Evolutionary conservation across 345 rosid genomes (phyloP), one percentile per base, ranked within the genome.

Genomic region (Linum usitatissimum): DNA sequence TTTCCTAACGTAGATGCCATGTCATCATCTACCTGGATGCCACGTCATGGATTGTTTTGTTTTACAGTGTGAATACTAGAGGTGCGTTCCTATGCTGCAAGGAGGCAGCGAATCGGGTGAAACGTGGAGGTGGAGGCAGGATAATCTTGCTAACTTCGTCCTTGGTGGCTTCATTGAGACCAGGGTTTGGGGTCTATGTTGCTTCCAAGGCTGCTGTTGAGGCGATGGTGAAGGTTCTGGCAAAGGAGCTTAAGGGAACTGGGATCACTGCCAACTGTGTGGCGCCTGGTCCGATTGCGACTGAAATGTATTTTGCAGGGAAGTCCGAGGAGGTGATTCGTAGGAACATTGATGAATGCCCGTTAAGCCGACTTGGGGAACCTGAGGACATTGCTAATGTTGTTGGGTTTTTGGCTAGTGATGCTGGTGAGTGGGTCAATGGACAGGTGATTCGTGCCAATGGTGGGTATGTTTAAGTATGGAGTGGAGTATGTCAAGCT

Each of bases 131-230:
- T 6, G 75, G 82, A 2, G 77, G 82, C 12, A 23, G 73, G 13
- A 78, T 75, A 51, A 62, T 78, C 45, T 0, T 67, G 28, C n/a
- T 75, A 20, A 51, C 79, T 3, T 49, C 79, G 4, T 78, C 82
- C 2, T 14, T 69, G 20, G 71, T 19, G 5, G 71, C 55, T 15
- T 54, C 56, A 38, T 19, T 72, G 38, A 63, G 6, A 69, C 74
- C 77, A 9, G 64, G 65, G 0, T 42, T 40, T 3, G 79, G 72
- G 19, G 72, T 63, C 4, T 70, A 78, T 56, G 53, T 75, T 14
- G 79, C 82, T 13, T 69, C 82, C 1, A 78, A 78, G 59, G 75
- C 75, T 19, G 82, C 79, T 3, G 75, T 70, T 8, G 82, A 78
- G 68, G 60, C 69, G 13, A 66, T 72, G 71, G 28, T 65, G n/a